Base-by-base conservation (phyloP, 371 early-diverging fungal species). In the Choanephora cucurbitarum region DNA sequence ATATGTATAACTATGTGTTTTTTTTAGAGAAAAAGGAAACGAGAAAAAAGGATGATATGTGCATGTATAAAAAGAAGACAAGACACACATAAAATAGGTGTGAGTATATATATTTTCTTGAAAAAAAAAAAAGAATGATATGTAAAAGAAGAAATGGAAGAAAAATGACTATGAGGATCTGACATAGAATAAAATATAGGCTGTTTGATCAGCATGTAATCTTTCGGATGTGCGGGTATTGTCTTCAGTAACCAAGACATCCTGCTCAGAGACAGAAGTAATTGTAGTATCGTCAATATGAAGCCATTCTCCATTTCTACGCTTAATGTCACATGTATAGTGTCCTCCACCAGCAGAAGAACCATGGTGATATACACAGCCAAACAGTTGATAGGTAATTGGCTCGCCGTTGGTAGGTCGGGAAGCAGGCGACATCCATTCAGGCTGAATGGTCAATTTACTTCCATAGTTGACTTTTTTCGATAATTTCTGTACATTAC, bases 291-390 rank as follows among this genome's bases (percentile, higher is more conserved):
- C 98, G 70, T 98, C 95, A 49, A 95, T 88, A 54, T 87, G 91
- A 49, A 94, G 82, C 97, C 97, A 98, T 69, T 87, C 83, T 34
- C 83, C 83, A 55, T 82, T 79, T 22, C 83, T 76, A 57, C 90
- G 77, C 52, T 69, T 66, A 21, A 99, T 85, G 72, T 94, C 94
- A 75, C 95, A 95, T 4, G 98, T 99, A 72, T 99, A 99, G 67
- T 99, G 99, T 6, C 99, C 99, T 37, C 95, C 98, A 11, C 83
- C 86, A 23, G 96, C 92, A 23, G 80, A 79, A 52, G 77, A 69
- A 14, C 99, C 98, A 68, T 97, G 99, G 72, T 99, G 99, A 71
- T 97, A 93, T 8, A 99, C 92, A 68, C 76, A 70, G 37, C 86
- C 86, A 76, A 84, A 82, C 11, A 85, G 73, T 57, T 81, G 72